Evolutionary conservation across 73 alveolate genomes (phyloP), one percentile per base, ranked within the genome.

Genomic region (Durusdinium trenchii): DNA sequence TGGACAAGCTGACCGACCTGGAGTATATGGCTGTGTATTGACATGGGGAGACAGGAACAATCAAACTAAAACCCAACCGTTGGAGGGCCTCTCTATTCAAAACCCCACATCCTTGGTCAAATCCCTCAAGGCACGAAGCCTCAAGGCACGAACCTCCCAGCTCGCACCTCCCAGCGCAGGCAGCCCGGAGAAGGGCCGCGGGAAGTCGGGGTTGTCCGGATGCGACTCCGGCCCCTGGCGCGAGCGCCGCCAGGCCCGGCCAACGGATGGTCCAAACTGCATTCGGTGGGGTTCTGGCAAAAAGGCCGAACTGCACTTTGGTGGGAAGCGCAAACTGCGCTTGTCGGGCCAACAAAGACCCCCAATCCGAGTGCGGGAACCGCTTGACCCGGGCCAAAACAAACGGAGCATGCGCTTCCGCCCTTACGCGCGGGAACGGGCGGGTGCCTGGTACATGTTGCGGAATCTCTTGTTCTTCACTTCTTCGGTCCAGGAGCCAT

Each of bases 121-220:
- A 38, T 43, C 86, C 50, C 86, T 43, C 48, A 75, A 36, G n/a
- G 9, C 57, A 52, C 54, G 32, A 75, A 75, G 14, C 50, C 86
- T 43, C 48, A 75, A 36, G n/a, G 9, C 57, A 52, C 54, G 32
- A 75, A 75, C 7, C n/a, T 42, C 96, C 35, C 38, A 35, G 96
- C 51, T 38, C 75, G 12, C 42, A 51, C 98, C 75, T 35, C 98
- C 89, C 52, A 91, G 38, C 45, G 98, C 98, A 6, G 84, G 98
- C 62, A 91, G 75, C n/a, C 98, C 98, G 47, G 78, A 69, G 90
- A 18, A 69, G 76, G 98, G 98, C 42, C 87, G 76, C 32, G 98
- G 98, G 89, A 91, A 91, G 47, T 91, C 98, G 67, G 98, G 98
- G 71, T 91, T 91, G 76, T 91, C 98, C 47, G 98, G 98, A 35